Percentiles rank a stretch among this genome's conserved stretches.
phyloP scores from a whole-genome alignment of 768 basidiomycete genomes.

The Suillus luteus region DNA sequence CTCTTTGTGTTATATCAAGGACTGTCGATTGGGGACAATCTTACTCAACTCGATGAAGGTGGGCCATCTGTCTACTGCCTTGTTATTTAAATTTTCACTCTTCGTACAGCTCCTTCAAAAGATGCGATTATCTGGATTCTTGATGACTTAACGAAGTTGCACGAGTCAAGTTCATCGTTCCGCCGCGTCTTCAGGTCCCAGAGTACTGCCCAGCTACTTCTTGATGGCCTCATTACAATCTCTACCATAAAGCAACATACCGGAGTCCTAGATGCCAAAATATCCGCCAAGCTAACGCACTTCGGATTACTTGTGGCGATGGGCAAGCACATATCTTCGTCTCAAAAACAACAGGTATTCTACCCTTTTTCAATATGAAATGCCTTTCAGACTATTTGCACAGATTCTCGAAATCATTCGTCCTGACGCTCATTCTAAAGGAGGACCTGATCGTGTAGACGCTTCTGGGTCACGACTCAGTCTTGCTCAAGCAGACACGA shows the following conservation, averaged over 20 bases:
- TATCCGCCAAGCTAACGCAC: conserved; percentile 72
- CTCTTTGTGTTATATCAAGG: conserved; percentile 8
- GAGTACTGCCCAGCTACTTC: conserved; percentile 64
- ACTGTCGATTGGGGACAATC: background rate
- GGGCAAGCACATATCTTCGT: conserved; percentile 57
- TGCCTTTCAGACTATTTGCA: conserved; percentile 13
- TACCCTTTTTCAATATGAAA: background rate
- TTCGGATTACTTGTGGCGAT: conserved; percentile 68
- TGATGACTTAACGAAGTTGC: conserved; percentile 69
- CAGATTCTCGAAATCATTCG: conserved; percentile 65
- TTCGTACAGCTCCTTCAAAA: conserved; percentile 25
- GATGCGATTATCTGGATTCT: conserved; percentile 41
- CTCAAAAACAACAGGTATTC: conserved; percentile 74
- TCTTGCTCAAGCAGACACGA: conserved; percentile 36
- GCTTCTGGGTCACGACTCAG: conserved; percentile 20
- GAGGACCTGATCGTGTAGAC: background rate
- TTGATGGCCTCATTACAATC: conserved; percentile 63
- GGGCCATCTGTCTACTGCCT: background rate
- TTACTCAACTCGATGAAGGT: background rate
- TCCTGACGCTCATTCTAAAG: conserved; percentile 18
- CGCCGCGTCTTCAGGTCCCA: conserved; percentile 75
- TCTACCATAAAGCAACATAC: conserved; percentile 5
- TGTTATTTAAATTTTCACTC: background rate
- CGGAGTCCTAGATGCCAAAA: conserved; percentile 13
- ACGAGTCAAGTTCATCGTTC: conserved; percentile 64